Conservation (phyloP, 1,139 yeast genomes). For the Protomyces inundatus region DNA sequence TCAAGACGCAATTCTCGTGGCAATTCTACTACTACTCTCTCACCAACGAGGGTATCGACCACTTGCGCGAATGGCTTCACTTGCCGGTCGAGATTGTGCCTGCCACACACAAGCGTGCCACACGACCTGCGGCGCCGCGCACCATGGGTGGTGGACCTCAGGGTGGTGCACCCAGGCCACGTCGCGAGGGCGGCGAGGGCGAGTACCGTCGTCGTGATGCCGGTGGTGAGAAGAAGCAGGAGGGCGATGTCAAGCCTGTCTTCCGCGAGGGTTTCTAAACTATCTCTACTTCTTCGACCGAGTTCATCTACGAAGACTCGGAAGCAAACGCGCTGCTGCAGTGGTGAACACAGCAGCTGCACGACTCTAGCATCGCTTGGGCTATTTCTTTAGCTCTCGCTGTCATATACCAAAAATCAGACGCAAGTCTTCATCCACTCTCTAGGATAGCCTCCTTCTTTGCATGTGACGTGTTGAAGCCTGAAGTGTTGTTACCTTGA, state of each 20-base stretch:
- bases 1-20: slow-evolving; percentile 99
- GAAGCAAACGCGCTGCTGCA: background rate
- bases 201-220: slow-evolving; percentile 29
- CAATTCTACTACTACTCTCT: slow-evolving; percentile 99
- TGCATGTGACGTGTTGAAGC: background rate
- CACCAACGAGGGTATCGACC: slow-evolving; percentile 99
- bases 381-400: background rate
- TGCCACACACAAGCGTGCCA: slow-evolving; percentile 93
- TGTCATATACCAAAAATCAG: background rate
- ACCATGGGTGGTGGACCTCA: slow-evolving; percentile 24
- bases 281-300: background rate
- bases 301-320: background rate
- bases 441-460: slow-evolving; percentile 19
- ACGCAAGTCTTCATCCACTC: slow-evolving; percentile 19
- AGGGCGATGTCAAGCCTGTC: slow-evolving; percentile 29
- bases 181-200: slow-evolving; percentile 24
- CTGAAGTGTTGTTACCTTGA: background rate
- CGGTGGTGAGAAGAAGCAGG: slow-evolving; percentile 28
- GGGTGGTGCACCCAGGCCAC: slow-evolving; percentile 20
- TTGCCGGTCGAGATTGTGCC: slow-evolving; percentile 99
- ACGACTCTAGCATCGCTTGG: background rate
- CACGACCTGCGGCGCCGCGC: slow-evolving; percentile 38
- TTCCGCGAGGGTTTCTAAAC: slow-evolving; percentile 30
- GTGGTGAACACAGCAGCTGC: background rate
- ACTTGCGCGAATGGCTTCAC: slow-evolving; percentile 96